Base-by-base conservation (phyloP, 306 rosid genomes). In the Vicia villosa region DNA sequence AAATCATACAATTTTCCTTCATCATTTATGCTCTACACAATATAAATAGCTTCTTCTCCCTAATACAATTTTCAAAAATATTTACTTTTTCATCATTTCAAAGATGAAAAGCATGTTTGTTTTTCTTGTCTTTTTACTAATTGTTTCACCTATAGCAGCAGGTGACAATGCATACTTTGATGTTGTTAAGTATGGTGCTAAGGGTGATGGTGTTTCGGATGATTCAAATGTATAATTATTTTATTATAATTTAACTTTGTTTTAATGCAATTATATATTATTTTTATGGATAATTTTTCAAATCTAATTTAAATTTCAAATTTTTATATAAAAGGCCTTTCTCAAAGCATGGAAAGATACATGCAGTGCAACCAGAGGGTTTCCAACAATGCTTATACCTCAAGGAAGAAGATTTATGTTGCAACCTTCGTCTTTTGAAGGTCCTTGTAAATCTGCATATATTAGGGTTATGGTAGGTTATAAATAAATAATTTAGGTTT, bases 401-500 rank as follows among this genome's bases (percentile, higher is more conserved):
- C 2, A 59, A 5, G 83, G 69, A 14, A 80, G 71, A 61, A 74
- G 8, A 7, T 86, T 80, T 60, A 2, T 82, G 82, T 50, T 86
- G 62, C 82, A 79, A 5, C 83, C 87, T 38, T 8, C 80, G 59
- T 2, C 1, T 10, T 86, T 88, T 20, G 3, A 13, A 1, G 89
- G 91, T 37, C 89, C 87, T 70, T 88, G 95, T 82, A 84, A 47
- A 6, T 7, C 86, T 4, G 6, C 57, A n/a, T 63, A 36, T 1
- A 4, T 86, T 38, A 58, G 20, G 13, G 10, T 86, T 6, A 3
- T 71, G 77, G 91, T 32, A 1, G 37, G 37, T 32, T 32, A 32
- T 30, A 30, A 30, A 30, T 30, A 30, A 30, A 30, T 30, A 4
- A 30, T 30, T 4, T 30, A 30, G 0, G 5, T 28, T 28, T 1